Evolutionary conservation across 345 rosid genomes (phyloP).

Genomic region (thale cress (Arabidopsis thaliana)): TAIR10.1 NC_003074.8:3871001-3871500

Average conservation of each 20-base stretch:
- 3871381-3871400: constrained; percentile 16
- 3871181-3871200: background rate
- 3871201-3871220: constrained; percentile 24
- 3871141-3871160: background rate
- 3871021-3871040: constrained; percentile 19
- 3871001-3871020: constrained; percentile 18
- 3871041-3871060: constrained; percentile 7
- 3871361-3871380: constrained; percentile 13
- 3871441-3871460: background rate
- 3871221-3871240: constrained; percentile 36
- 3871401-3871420: background rate
- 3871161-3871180: background rate
- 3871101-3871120: background rate
- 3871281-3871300: background rate
- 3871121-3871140: constrained; percentile 7
- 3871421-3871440: constrained; percentile 28
- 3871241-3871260: constrained; percentile 35
- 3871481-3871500: constrained; percentile 35
- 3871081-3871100: background rate
- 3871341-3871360: constrained; percentile 11
- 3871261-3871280: constrained; percentile 11
- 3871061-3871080: background rate
- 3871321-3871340: background rate
- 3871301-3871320: constrained; percentile 1
- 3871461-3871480: background rate